A percentile compares a stretch with the other conserved stretches of the same genome.
Evolutionary conservation across 768 basidiomycete species (phyloP).

Genomic region (Russula sp.): DNA sequence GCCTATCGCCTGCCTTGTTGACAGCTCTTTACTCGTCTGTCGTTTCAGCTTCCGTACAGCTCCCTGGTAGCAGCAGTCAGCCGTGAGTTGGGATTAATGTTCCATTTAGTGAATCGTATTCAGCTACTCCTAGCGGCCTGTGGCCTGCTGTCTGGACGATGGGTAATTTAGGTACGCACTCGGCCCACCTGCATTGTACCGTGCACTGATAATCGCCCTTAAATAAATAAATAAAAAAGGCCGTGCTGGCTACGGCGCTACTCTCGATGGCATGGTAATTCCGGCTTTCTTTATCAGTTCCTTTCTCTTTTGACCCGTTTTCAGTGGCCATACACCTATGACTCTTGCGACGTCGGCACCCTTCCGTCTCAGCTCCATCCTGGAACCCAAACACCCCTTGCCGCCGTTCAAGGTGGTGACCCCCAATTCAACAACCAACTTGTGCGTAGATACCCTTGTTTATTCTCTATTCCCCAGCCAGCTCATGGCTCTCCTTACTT

Average conservation of each 20-base stretch:
- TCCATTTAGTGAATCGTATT: conserved; percentile 17
- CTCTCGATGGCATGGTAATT: conserved; percentile 73
- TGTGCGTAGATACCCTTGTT: conserved; percentile 53
- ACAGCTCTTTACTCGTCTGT: background rate
- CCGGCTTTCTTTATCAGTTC: conserved; percentile 1
- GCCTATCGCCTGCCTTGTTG: background rate
- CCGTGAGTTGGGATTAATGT: conserved; percentile 7
- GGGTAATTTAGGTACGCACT: conserved; percentile 59
- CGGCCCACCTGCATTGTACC: background rate
- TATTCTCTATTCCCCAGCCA: conserved; percentile 32
- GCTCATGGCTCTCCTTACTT: background rate
- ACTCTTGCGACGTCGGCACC: conserved; percentile 64
- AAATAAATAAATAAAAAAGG: conserved; percentile 38
- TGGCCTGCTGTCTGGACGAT: conserved; percentile 54
- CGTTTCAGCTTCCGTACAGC: conserved; percentile 20
- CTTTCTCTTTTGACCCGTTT: conserved; percentile 11
- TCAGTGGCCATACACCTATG: conserved; percentile 80
- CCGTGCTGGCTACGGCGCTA: conserved; percentile 83
- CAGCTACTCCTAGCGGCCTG: conserved; percentile 33
- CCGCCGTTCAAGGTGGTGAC: conserved; percentile 58
- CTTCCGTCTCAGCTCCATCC: conserved; percentile 66
- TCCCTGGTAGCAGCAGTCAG: conserved; percentile 12
- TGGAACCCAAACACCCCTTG: conserved; percentile 58
- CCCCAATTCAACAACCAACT: conserved; percentile 39
- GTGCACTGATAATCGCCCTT: background rate